Evolutionary conservation across 1,139 yeast genomes (phyloP).

Genomic region (Torulaspora pretoriensis): DNA sequence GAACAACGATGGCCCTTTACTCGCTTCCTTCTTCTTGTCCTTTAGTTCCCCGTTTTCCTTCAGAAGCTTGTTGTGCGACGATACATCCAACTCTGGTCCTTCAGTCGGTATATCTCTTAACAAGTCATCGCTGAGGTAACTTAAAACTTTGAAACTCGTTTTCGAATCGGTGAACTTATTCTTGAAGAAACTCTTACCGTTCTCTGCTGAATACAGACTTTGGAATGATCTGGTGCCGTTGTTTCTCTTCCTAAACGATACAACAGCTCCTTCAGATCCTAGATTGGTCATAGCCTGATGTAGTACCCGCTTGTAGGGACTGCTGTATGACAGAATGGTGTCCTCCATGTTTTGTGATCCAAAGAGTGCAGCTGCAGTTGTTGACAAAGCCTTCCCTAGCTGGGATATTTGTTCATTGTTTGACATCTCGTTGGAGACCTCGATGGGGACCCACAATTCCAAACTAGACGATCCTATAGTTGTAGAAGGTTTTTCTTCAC

Average conservation of each 20-base stretch:
- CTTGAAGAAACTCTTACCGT: conserved; percentile 34
- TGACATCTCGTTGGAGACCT: conserved; percentile 11
- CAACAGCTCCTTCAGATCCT: conserved; percentile 18
- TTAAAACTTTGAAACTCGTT: conserved; percentile 44
- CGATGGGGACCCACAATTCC: neutral
- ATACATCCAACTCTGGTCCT: conserved; percentile 14
- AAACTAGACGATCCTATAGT: neutral
- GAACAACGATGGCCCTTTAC: conserved; percentile 43
- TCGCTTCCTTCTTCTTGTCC: conserved; percentile 14
- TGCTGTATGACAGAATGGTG: conserved; percentile 40
- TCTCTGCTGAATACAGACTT: conserved; percentile 23
- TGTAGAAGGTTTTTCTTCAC: neutral
- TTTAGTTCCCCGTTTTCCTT: conserved; percentile 18
- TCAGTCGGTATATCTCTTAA: conserved; percentile 47
- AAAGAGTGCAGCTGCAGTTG: conserved; percentile 25
- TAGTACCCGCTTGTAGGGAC: conserved; percentile 46
- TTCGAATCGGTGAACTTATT: conserved; percentile 34
- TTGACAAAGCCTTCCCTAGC: conserved; percentile 22
- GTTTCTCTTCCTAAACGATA: conserved; percentile 4
- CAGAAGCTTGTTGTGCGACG: conserved; percentile 41
- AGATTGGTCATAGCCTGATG: conserved; percentile 40
- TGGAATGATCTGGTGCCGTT: conserved; percentile 20
- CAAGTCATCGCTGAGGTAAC: conserved; percentile 53
- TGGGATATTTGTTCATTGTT: conserved; percentile 23
- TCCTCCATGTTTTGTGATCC: conserved; percentile 30